Conservation (phyloP, 1,139 yeast species). For the Lodderomyces pseudojiufengensis region DNA sequence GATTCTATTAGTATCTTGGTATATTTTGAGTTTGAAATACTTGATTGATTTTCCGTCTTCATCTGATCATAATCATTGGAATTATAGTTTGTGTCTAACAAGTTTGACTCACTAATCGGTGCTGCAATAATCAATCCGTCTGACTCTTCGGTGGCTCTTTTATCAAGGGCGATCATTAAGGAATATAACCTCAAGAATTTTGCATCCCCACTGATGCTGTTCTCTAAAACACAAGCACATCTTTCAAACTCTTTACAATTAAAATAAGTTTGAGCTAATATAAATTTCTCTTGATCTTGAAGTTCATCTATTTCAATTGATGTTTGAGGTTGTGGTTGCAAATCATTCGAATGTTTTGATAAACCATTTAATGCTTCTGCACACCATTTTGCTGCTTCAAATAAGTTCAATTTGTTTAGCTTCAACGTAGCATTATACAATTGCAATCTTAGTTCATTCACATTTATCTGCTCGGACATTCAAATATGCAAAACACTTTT, state of each 20-base stretch:
- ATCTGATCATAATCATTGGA: slow-evolving; percentile 15
- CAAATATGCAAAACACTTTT: too few species aligned
- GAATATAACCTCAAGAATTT: slow-evolving; percentile 68
- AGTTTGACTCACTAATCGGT: slow-evolving; percentile 14
- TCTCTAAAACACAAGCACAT: slow-evolving; percentile 57
- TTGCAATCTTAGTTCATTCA: slow-evolving; percentile 19
- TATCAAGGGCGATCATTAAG: slow-evolving; percentile 68
- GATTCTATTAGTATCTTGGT: slow-evolving; percentile 45
- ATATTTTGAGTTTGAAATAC: slow-evolving; percentile 25
- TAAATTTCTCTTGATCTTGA: slow-evolving; percentile 29
- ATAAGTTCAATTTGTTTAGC: slow-evolving; percentile 46
- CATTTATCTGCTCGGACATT: slow-evolving; percentile 6
- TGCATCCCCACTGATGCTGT: slow-evolving; percentile 52
- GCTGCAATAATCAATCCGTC: slow-evolving; percentile 52
- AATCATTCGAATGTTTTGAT: slow-evolving; percentile 6
- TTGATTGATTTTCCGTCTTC: slow-evolving; percentile 14
- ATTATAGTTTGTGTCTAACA: slow-evolving; percentile 1
- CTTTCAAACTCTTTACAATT: slow-evolving; percentile 84
- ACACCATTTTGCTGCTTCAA: slow-evolving; percentile 76
- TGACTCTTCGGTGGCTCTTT: slow-evolving; percentile 65
- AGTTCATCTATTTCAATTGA: slow-evolving; percentile 26
- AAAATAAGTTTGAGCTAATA: slow-evolving; percentile 72
- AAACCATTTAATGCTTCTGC: slow-evolving; percentile 69
- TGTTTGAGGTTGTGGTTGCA: slow-evolving; percentile 5
- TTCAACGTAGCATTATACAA: slow-evolving; percentile 24